Evolutionary conservation across 495 filamentous ascomycete genomes (phyloP).

Genomic region (Lentithecium fluviatile): DNA sequence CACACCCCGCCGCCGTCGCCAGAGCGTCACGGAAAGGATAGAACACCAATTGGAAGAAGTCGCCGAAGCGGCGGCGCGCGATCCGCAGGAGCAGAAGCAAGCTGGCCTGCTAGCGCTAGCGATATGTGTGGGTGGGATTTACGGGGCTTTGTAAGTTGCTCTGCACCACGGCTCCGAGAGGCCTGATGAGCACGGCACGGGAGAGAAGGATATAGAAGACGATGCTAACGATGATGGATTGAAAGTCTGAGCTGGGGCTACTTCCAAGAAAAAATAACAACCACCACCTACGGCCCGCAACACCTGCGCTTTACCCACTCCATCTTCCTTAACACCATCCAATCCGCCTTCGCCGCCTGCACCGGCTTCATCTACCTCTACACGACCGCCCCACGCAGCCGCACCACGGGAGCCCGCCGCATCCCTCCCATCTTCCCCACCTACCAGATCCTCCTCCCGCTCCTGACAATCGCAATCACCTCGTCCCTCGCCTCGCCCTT

Average conservation of each 20-base stretch:
- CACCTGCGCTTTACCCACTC: constrained; percentile 77
- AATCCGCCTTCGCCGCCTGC: constrained; percentile 82
- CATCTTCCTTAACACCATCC: constrained; percentile 92
- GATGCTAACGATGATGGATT: not conserved
- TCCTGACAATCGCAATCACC: constrained; percentile 81
- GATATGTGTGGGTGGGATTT: constrained; percentile 89
- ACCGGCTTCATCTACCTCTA: constrained; percentile 80
- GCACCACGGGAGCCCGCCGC: constrained; percentile 42
- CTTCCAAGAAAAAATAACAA: constrained; percentile 96
- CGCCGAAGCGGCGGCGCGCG: constrained; percentile 18
- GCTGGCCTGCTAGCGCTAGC: constrained; percentile 68
- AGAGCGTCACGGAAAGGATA: constrained; percentile 7
- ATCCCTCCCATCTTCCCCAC: constrained; percentile 73
- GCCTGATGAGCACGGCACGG: not conserved
- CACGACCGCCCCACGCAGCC: constrained; percentile 56
- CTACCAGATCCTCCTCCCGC: constrained; percentile 66
- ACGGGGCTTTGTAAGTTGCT: constrained; percentile 80
- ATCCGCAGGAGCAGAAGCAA: constrained; percentile 41
- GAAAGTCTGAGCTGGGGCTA: constrained; percentile 87
- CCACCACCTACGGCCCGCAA: constrained; percentile 74
- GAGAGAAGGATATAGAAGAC: not conserved
- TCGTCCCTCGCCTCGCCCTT: constrained; percentile 89
- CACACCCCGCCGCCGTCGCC: constrained; percentile 6
- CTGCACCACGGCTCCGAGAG: not conserved
- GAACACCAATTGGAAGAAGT: constrained; percentile 9